Evolutionary conservation across 2,329 filamentous ascomycete species (phyloP).

Genomic region (Colletotrichum spaethianum): DNA sequence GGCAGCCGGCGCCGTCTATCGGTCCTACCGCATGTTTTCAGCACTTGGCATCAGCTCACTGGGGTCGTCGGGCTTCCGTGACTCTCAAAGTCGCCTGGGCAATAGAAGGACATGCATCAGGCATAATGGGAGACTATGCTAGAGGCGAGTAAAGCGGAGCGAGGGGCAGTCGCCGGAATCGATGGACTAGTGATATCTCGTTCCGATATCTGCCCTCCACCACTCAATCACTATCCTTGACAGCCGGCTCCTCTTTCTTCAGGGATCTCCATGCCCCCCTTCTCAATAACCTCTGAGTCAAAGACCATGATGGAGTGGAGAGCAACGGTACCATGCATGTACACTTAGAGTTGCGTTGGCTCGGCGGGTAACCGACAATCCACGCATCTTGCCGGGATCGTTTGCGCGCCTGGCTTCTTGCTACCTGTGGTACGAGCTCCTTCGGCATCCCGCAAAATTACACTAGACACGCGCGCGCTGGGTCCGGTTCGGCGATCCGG

Average conservation of each 20-base stretch:
- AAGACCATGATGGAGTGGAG: not conserved
- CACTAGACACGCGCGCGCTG: constrained; percentile 16
- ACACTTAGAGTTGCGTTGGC: constrained; percentile 36
- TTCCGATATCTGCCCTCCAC: not conserved
- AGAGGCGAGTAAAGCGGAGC: not conserved
- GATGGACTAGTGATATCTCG: not conserved
- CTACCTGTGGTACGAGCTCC: constrained; percentile 25
- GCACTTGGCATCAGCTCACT: constrained; percentile 35
- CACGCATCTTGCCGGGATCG: constrained; percentile 3
- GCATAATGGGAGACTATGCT: not conserved
- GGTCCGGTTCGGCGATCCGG: constrained; percentile 32
- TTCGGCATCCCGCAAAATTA: constrained; percentile 21
- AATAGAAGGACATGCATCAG: not conserved
- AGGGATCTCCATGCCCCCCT: not conserved
- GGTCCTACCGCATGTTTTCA: constrained; percentile 22
- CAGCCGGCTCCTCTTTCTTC: not conserved
- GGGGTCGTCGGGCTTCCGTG: not conserved
- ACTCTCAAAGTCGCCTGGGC: no score
- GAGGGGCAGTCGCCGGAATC: not conserved
- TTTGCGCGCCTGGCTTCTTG: not conserved
- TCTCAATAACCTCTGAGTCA: constrained; percentile 14
- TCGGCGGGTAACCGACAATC: constrained; percentile 23
- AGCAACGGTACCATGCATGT: constrained; percentile 17
- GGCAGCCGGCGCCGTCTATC: constrained; percentile 13
- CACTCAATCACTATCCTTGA: not conserved